Base-by-base conservation (phyloP, 176 grass and related monocot genomes). In the Ensete glaucum region DNA sequence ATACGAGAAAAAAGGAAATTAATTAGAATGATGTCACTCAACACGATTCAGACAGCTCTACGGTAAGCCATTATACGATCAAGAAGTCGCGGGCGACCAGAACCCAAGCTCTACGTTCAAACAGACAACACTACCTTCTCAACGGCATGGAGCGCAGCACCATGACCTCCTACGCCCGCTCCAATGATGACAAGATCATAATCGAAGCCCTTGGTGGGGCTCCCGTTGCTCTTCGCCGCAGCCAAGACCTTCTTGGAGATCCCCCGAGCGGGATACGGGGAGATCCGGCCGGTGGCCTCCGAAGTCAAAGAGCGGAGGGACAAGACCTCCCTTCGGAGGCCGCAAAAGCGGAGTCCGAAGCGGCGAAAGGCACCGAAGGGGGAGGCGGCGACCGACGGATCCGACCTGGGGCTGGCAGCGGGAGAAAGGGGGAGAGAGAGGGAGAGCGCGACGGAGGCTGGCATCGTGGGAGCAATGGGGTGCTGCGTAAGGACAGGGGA, bases 151-250 rank as follows among this genome's bases (percentile, higher is more conserved):
- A 97, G 76, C 54, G 90, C 93, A 2, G 88, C 93, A 4, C 90
- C 93, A 69, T 97, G 90, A 0, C 93, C 90, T 0, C 90, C 93
- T 2, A 97, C 93, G 16, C 93, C 90, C 11, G 90, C 90, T 55
- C 90, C 93, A 75, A 90, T 93, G 76, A 97, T 93, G 67, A 97
- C 63, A 54, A 97, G 85, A 78, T 97, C 93, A 72, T 97, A 90
- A 24, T 97, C 90, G 65, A 93, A 92, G 9, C 76, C 81, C 17
- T 49, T 69, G 0, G 74, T 67, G 21, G 83, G 56, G 81, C 77
- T 87, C 48, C 89, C 89, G 65, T 88, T 96, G 6, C 69, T 49
- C 53, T 69, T 20, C 20, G 79, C 81, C 8, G 85, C 77, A 1
- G 85, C 77, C 72, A 79, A 11, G 24, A 21, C 64, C 56, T 20